Evolutionary conservation across 768 basidiomycete species (phyloP), one percentile per base, ranked within the genome.

Genomic region (Suillus tomentosus): DNA sequence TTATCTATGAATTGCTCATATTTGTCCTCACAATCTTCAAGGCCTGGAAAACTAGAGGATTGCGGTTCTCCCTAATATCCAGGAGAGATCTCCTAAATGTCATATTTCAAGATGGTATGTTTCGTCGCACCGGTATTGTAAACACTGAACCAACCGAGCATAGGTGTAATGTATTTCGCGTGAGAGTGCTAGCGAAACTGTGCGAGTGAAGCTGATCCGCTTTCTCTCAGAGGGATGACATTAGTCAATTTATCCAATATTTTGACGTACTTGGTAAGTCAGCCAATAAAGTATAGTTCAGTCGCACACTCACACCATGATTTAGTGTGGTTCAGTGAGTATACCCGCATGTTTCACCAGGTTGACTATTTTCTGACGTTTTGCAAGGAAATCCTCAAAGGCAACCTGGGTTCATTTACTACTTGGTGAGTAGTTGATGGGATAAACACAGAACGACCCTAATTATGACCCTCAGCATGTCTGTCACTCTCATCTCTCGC

Each of bases 151-250:
- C 19, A 53, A 27, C 31, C 47, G 15, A 13, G 15, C 31, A n/a
- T 61, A 85, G 85, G 85, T 61, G 81, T 84, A 1, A 69, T 87
- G 34, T 87, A 86, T 68, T 87, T 84, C 66, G 82, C 78, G 85
- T 86, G 65, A 74, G 84, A 14, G 37, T 51, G 63, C 19, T 40
- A 36, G 27, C 84, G 14, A 59, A 2, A 55, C n/a, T 22, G 24
- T 51, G 45, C 27, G 34, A 17, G 64, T 42, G 22, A n/a, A 27
- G 22, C 13, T 64, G 37, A 39, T 24, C 34, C 22, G 4, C 22
- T 14, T 45, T 56, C 17, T 27, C 31, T 59, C 34, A 58, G 86
- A 85, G 9, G 81, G 51, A 86, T 87, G 83, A 83, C 79, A 2
- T 61, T 81, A 3, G 80, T 81, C n/a, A 84, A 84, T 68, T 66